A percentile compares a stretch with the other conserved stretches of the same genome.
phyloP scores from a whole-genome alignment of 1,284 basidiomycete genomes.

The Ustilago sp. region DNA sequence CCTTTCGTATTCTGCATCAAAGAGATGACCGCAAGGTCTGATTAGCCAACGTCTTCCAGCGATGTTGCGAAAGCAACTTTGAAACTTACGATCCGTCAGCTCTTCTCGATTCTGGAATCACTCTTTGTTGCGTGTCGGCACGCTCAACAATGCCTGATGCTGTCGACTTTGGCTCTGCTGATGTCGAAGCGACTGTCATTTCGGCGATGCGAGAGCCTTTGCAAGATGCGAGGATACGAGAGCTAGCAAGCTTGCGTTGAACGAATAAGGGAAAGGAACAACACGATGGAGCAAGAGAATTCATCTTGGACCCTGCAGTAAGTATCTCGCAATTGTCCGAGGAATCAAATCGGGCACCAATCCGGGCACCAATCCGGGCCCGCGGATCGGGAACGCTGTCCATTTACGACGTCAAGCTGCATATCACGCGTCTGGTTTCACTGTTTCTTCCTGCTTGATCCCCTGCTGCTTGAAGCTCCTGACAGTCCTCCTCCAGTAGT shows the following conservation, averaged over 20 bases:
- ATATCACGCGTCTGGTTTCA: background rate
- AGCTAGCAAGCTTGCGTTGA: background rate
- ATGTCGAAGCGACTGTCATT: constrained; percentile 21
- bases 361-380: background rate
- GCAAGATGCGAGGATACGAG: background rate
- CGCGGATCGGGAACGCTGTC: background rate
- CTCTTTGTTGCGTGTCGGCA: constrained; percentile 83
- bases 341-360: background rate
- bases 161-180: constrained; percentile 76
- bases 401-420: constrained; percentile 3
- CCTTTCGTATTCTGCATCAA: constrained; percentile 80
- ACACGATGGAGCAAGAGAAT: constrained; percentile 3
- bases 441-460: background rate
- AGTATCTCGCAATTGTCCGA: background rate
- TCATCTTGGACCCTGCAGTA: constrained; percentile 26
- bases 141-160: constrained; percentile 85
- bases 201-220: background rate
- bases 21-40: background rate
- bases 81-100: constrained; percentile 86
- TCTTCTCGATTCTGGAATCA: constrained; percentile 85
- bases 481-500: background rate
- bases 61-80: background rate
- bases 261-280: background rate
- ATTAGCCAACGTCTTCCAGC: background rate
- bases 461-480: constrained; percentile 9